These are phyloP conservation scores for Pachysolen tannophilus DNA, from an alignment of 805 yeast species.

Conservation along the genomic window DNA sequence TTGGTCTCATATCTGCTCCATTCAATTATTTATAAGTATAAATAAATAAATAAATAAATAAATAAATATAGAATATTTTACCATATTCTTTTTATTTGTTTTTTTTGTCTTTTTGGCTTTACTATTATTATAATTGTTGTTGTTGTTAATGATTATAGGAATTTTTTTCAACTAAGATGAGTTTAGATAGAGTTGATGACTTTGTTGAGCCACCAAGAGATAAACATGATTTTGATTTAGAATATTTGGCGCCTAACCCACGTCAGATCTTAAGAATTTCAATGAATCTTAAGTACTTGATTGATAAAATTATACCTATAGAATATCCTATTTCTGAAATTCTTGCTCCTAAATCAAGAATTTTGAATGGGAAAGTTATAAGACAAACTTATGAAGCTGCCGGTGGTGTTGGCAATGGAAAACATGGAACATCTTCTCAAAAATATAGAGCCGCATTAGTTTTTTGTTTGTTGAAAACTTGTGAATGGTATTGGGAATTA, in stretches of 20 bases:
- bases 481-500: slow-evolving; percentile 67
- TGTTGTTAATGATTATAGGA: too few species aligned
- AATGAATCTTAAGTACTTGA: slow-evolving; percentile 60
- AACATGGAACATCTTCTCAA: slow-evolving; percentile 42
- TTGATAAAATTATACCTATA: slow-evolving; percentile 66
- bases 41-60: too few species aligned
- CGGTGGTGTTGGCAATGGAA: slow-evolving; percentile 66
- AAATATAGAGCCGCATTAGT: slow-evolving; percentile 63
- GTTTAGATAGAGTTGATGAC: too few species aligned
- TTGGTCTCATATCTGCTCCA: too few species aligned
- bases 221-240: slow-evolving; percentile 10
- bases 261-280: slow-evolving; percentile 66
- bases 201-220: too few species aligned
- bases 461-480: slow-evolving; percentile 67
- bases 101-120: too few species aligned
- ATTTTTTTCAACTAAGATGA: too few species aligned
- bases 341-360: slow-evolving; percentile 46
- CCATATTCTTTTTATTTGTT: too few species aligned
- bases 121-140: too few species aligned
- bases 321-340: slow-evolving; percentile 45
- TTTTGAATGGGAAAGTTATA: slow-evolving; percentile 52
- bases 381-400: slow-evolving; percentile 63
- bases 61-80: too few species aligned
- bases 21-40: too few species aligned
- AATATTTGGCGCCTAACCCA: slow-evolving; percentile 42